A percentile compares a stretch with the other conserved stretches of the same genome.
These are phyloP conservation scores for Rhododendron vialii DNA, from an alignment of 148 eudicot genomes.

Conservation along the genomic window DNA sequence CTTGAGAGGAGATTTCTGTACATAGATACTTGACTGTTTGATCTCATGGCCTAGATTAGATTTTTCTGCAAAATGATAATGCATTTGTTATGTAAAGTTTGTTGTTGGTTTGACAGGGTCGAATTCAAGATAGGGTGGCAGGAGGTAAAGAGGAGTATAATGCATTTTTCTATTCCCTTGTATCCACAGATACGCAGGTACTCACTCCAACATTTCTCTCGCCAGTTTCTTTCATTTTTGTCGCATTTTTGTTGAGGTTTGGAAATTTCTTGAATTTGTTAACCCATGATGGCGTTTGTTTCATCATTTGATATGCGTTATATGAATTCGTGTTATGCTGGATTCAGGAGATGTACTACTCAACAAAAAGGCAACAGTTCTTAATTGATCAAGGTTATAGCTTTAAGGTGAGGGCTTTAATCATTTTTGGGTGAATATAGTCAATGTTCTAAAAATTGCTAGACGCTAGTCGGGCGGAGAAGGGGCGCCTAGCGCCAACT, in stretches of 20 bases:
- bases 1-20: not conserved
- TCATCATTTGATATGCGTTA: not conserved
- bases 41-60: not conserved
- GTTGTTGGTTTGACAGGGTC: constrained; percentile 53
- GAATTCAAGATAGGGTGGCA: constrained; percentile 84
- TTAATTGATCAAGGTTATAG: constrained; percentile 99
- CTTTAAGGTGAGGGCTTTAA: constrained; percentile 59
- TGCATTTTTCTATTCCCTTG: constrained; percentile 97
- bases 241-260: too few relatives aligned
- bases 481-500: too few relatives aligned
- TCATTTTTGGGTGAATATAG: not conserved
- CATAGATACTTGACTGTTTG: not conserved
- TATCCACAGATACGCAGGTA: constrained; percentile 98
- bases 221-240: not conserved
- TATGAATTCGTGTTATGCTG: not conserved
- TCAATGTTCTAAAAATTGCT: too few relatives aligned
- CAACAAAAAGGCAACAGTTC: constrained; percentile 97
- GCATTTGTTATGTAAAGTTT: not conserved
- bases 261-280: not conserved
- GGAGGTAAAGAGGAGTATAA: constrained; percentile 99
- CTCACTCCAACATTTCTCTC: not conserved
- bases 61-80: not conserved
- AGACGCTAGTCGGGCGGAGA: too few relatives aligned
- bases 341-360: constrained; percentile 96
- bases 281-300: not conserved